A percentile compares a stretch with the other conserved stretches of the same genome.
Conservation (phyloP, 108 stramenopile species). For the Cyclostephanos tholiformis region DNA sequence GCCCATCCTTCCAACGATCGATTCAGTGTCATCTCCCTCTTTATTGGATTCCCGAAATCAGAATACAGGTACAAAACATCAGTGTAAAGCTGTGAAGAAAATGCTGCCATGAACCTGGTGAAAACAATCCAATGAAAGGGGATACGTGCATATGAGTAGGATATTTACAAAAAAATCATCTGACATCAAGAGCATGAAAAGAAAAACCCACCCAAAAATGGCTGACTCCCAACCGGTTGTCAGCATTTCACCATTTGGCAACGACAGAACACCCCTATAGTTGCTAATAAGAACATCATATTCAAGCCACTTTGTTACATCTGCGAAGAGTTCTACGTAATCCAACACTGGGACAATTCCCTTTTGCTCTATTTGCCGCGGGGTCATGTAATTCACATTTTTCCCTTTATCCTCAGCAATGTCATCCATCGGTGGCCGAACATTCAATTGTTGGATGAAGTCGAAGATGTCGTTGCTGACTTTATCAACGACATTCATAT, state of each 20-base stretch:
- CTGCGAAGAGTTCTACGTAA: conserved; percentile 74
- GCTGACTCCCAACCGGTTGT: conserved; percentile 60
- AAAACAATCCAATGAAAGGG: neutral
- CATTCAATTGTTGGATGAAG: conserved; percentile 32
- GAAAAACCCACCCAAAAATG: conserved; percentile 29
- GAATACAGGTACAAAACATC: conserved; percentile 66
- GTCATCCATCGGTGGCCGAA: conserved; percentile 5
- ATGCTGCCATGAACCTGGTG: conserved; percentile 46
- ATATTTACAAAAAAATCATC: neutral
- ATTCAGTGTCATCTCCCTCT: conserved; percentile 55
- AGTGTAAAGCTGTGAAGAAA: conserved; percentile 74
- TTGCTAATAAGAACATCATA: conserved; percentile 76
- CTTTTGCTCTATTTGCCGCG: conserved; percentile 18
- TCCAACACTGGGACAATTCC: conserved; percentile 44
- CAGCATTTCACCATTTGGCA: conserved; percentile 41
- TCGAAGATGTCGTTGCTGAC: conserved; percentile 29
- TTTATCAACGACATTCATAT: conserved; percentile 32
- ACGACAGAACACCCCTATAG: conserved; percentile 50
- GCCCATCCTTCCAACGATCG: conserved; percentile 60
- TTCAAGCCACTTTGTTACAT: conserved; percentile 78
- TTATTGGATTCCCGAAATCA: conserved; percentile 57
- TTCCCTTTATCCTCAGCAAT: neutral
- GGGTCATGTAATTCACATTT: neutral
- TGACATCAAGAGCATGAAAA: too few species aligned
- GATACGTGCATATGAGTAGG: neutral